Evolutionary conservation across 2,329 filamentous ascomycete genomes (phyloP).

Genomic region (Mycosphaerella sp.): DNA sequence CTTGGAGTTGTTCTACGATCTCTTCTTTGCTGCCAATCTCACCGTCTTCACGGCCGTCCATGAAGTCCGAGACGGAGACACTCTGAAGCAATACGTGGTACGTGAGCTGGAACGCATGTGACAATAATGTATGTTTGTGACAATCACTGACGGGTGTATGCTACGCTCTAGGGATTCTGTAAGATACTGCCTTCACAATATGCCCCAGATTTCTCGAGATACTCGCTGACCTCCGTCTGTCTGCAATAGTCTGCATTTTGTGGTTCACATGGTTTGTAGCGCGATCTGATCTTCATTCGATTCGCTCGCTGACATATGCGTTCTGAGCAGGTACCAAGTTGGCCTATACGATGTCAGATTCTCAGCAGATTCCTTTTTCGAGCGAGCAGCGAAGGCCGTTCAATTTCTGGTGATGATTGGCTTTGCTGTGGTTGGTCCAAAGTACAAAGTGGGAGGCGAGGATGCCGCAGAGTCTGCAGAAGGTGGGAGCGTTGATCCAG

Average conservation of each 20-base stretch:
- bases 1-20: slow-evolving; percentile 55
- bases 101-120: slow-evolving; percentile 30
- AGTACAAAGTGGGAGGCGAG: slow-evolving; percentile 35
- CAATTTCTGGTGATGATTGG: slow-evolving; percentile 61
- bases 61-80: slow-evolving; percentile 48
- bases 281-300: not conserved
- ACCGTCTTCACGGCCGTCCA: slow-evolving; percentile 55
- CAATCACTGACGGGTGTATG: not conserved
- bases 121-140: not conserved
- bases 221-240: not conserved
- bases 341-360: slow-evolving; percentile 62
- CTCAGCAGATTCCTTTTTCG: slow-evolving; percentile 58
- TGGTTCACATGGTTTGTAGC: slow-evolving; percentile 57
- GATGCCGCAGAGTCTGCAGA: slow-evolving; percentile 15
- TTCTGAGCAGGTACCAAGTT: slow-evolving; percentile 55
- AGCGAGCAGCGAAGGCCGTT: slow-evolving; percentile 52
- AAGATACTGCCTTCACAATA: not conserved
- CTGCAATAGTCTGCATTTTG: slow-evolving; percentile 33
- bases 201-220: not conserved
- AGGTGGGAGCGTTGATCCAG: slow-evolving; percentile 36
- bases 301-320: slow-evolving; percentile 45
- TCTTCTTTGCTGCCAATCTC: slow-evolving; percentile 60
- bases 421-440: slow-evolving; percentile 54
- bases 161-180: not conserved
- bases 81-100: slow-evolving; percentile 43